phyloP scores from a whole-genome alignment of 495 filamentous ascomycete genomes.

The Thermochaetoides thermophila region DNA sequence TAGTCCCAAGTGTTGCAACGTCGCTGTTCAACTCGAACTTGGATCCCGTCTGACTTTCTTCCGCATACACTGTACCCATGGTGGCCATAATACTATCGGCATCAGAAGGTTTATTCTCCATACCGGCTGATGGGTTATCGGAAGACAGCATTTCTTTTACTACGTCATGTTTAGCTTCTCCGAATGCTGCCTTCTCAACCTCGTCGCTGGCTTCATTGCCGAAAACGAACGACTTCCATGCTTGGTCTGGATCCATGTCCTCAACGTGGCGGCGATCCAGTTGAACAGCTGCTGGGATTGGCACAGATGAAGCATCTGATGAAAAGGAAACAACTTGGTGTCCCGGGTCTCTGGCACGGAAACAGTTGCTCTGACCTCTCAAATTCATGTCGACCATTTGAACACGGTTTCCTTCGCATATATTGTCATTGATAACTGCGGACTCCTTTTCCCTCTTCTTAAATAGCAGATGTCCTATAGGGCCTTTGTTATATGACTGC shows the following conservation, averaged over 20 bases:
- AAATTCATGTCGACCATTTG: too few relatives aligned
- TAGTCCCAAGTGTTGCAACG: conserved; percentile 10
- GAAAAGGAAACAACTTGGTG: background rate
- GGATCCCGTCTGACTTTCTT: too few relatives aligned
- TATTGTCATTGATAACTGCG: background rate
- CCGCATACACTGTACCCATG: too few relatives aligned
- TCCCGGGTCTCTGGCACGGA: too few relatives aligned
- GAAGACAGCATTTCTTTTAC: conserved; percentile 16
- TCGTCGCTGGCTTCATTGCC: conserved; percentile 21
- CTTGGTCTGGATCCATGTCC: conserved; percentile 11
- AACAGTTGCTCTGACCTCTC: too few relatives aligned
- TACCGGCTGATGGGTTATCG: conserved; percentile 4
- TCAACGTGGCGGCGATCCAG: background rate
- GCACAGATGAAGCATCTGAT: background rate
- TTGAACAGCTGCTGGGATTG: background rate
- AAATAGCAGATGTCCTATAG: too few relatives aligned
- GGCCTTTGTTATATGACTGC: too few relatives aligned
- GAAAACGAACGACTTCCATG: conserved; percentile 28
- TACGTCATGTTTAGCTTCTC: conserved; percentile 23
- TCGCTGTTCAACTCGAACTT: conserved; percentile 8
- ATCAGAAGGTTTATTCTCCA: too few relatives aligned
- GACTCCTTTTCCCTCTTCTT: too few relatives aligned
- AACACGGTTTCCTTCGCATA: background rate
- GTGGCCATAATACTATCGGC: too few relatives aligned
- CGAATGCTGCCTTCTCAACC: conserved; percentile 16